Evolutionary conservation across 1,284 basidiomycete species (phyloP).

Genomic region (Trametes pubescens): DNA sequence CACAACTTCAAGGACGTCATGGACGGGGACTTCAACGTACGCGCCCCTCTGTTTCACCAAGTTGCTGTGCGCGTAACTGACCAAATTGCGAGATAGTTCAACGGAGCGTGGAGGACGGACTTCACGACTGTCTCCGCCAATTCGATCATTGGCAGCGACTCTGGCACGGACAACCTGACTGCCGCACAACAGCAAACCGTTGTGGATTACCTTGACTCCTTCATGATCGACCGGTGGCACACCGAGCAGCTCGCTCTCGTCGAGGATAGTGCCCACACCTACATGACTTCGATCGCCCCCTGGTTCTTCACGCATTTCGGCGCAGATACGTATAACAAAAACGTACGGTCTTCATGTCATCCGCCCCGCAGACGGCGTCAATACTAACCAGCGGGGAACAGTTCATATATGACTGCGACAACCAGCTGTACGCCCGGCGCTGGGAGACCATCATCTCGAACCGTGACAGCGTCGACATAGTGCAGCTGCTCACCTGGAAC

Average conservation of each 20-base stretch:
- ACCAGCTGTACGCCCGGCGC: slow-evolving; percentile 76
- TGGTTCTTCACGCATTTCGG: slow-evolving; percentile 85
- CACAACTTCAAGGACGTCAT: slow-evolving; percentile 55
- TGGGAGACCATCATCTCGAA: slow-evolving; percentile 76
- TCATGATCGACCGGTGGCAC: slow-evolving; percentile 55
- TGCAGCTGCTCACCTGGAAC: slow-evolving; percentile 53
- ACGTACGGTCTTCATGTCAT: slow-evolving; percentile 55
- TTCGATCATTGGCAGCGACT: slow-evolving; percentile 10
- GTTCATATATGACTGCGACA: slow-evolving; percentile 59
- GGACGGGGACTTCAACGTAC: slow-evolving; percentile 69
- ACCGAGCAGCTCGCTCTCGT: slow-evolving; percentile 38
- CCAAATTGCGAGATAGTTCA: slow-evolving; percentile 54
- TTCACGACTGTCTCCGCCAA: slow-evolving; percentile 7
- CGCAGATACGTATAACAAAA: slow-evolving; percentile 77
- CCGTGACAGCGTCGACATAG: slow-evolving; percentile 62
- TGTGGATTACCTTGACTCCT: slow-evolving; percentile 49
- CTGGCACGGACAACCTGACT: slow-evolving; percentile 36
- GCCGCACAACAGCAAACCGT: slow-evolving; percentile 47
- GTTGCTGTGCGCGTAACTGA: slow-evolving; percentile 5
- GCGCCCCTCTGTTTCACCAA: slow-evolving; percentile 17
- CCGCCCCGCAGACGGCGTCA: background rate
- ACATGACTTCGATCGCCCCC: slow-evolving; percentile 48
- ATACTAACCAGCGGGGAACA: slow-evolving; percentile 23
- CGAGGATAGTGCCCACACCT: slow-evolving; percentile 35
- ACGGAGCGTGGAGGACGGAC: slow-evolving; percentile 40